A percentile compares a stretch with the other conserved stretches of the same genome.
These are phyloP conservation scores for Geotrichum restrictum DNA, from an alignment of 1,139 yeast species.

Conservation along the genomic window DNA sequence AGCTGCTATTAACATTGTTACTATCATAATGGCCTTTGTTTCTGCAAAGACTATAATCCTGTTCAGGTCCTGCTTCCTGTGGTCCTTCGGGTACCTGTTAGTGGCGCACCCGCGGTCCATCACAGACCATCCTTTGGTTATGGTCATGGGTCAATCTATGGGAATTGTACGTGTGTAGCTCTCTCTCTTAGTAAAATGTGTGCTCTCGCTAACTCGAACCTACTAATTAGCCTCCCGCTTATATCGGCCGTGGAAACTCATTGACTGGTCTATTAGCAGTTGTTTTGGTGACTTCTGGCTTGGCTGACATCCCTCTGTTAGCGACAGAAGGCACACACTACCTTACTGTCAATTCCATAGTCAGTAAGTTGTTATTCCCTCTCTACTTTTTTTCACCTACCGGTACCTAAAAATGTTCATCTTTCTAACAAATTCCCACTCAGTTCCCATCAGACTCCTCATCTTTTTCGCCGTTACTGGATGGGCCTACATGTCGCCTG, in stretches of 20 bases:
- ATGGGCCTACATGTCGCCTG: conserved; percentile 41
- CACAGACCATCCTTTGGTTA: conserved; percentile 44
- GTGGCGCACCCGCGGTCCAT: conserved; percentile 40
- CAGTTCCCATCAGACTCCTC: conserved; percentile 63
- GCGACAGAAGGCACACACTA: conserved; percentile 20
- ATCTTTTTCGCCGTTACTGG: conserved; percentile 50
- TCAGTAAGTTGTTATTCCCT: conserved; percentile 24
- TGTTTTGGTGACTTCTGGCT: conserved; percentile 37
- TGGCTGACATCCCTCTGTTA: conserved; percentile 32
- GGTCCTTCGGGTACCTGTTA: conserved; percentile 44
- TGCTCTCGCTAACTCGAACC: not conserved
- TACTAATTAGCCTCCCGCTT: conserved; percentile 36
- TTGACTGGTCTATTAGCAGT: conserved; percentile 47
- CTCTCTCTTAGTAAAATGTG: not conserved
- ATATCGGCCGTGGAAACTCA: conserved; percentile 41
- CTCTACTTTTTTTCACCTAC: conserved; percentile 23
- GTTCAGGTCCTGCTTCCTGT: conserved; percentile 44
- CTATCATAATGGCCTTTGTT: conserved; percentile 32
- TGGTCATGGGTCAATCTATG: conserved; percentile 57
- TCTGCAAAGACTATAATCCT: conserved; percentile 32
- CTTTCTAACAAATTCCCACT: not conserved
- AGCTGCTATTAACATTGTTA: too few species aligned
- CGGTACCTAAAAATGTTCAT: conserved; percentile 57
- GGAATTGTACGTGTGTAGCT: conserved; percentile 35
- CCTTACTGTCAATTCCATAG: conserved; percentile 18